Conservation (phyloP, 768 basidiomycete genomes). For the Tulasnella sp. region DNA sequence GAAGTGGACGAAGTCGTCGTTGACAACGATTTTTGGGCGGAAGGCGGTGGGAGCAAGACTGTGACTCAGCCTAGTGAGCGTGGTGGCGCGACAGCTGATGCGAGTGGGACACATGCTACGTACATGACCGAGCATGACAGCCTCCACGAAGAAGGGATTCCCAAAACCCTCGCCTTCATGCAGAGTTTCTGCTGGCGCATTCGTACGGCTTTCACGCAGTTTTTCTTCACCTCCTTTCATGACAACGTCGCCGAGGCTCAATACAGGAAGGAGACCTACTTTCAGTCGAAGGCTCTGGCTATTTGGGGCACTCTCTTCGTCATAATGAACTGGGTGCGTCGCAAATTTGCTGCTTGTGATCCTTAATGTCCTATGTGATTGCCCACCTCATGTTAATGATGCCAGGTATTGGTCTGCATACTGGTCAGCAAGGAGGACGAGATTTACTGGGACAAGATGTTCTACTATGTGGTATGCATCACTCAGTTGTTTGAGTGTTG, state of each 20-base stretch:
- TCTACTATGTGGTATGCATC: slow-evolving; percentile 16
- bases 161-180: background rate
- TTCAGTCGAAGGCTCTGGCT: background rate
- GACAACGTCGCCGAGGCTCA: slow-evolving; percentile 7
- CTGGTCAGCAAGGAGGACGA: slow-evolving; percentile 15
- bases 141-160: background rate
- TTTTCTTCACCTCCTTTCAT: slow-evolving; percentile 8
- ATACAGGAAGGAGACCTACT: slow-evolving; percentile 12
- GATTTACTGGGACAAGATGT: slow-evolving; percentile 10
- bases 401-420: background rate
- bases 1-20: slow-evolving; percentile 16
- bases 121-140: background rate
- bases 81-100: background rate
- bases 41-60: background rate
- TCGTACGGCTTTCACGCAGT: background rate
- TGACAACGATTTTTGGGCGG: slow-evolving; percentile 11
- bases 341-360: background rate
- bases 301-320: slow-evolving; percentile 1
- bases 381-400: too few relatives aligned
- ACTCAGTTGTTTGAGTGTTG: background rate
- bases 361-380: background rate
- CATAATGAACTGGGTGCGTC: slow-evolving; percentile 16
- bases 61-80: slow-evolving; percentile 5
- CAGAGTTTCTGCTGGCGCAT: background rate
- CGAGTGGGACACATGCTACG: background rate